Conservation (phyloP, 345 rosid genomes). For the Trapa bicornis region DNA sequence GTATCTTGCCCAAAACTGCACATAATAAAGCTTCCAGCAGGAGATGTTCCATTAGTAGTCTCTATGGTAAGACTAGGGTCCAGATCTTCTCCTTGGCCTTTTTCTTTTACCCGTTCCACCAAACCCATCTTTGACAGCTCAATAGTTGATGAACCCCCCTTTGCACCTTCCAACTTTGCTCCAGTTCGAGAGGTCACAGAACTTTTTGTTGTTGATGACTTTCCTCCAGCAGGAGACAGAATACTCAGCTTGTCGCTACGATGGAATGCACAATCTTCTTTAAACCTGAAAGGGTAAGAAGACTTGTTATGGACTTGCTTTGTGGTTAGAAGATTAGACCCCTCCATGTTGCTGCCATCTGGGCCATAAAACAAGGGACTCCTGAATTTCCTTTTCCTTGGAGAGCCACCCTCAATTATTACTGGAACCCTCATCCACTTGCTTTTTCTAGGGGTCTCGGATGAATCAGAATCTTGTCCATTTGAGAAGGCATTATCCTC, state of each 20-base stretch:
- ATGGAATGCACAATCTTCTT: constrained; percentile 13
- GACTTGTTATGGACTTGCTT: constrained; percentile 13
- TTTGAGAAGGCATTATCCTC: constrained; percentile 21
- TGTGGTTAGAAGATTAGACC: background rate
- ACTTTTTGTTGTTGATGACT: constrained; percentile 21
- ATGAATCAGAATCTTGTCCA: constrained; percentile 10
- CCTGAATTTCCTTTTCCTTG: constrained; percentile 28
- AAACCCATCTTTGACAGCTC: constrained; percentile 24
- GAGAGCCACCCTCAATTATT: constrained; percentile 9
- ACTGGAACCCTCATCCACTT: constrained; percentile 20
- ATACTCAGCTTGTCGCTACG: constrained; percentile 9
- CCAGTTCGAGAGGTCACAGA: constrained; percentile 18
- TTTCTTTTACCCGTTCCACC: constrained; percentile 24
- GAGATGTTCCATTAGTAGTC: no score
- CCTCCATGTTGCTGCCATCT: background rate
- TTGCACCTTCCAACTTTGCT: constrained; percentile 15
- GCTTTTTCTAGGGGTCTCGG: constrained; percentile 18
- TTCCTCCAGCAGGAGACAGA: background rate
- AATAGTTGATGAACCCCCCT: constrained; percentile 20
- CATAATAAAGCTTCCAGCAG: no score
- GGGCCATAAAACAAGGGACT: constrained; percentile 9
- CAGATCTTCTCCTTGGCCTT: constrained; percentile 9
- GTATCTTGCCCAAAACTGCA: background rate
- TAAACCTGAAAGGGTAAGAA: background rate
- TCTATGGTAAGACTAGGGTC: no score